phyloP scores from a whole-genome alignment of 2,329 filamentous ascomycete genomes.

The Aspergillus novoparasiticus region DNA sequence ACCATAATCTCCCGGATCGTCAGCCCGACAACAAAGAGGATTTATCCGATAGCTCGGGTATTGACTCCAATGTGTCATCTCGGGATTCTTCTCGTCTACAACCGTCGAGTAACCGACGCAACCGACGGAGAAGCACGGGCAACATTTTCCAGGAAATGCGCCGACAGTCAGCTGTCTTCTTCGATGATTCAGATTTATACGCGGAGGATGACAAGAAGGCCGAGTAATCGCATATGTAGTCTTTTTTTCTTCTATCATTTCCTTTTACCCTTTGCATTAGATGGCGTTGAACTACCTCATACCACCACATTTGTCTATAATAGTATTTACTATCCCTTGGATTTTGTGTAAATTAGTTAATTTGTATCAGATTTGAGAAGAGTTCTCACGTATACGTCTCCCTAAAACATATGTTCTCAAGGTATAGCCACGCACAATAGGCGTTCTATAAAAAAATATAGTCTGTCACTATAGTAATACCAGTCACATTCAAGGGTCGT shows the following conservation, averaged over 20 bases:
- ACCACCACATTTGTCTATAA: background rate
- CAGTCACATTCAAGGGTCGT: too few relatives aligned
- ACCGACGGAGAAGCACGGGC: slow-evolving; percentile 30
- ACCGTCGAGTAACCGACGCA: slow-evolving; percentile 20
- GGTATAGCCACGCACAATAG: background rate
- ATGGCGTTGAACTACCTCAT: background rate
- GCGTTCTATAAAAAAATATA: background rate
- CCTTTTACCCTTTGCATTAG: background rate
- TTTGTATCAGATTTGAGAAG: background rate
- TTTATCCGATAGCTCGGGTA: slow-evolving; percentile 25
- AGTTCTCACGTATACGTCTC: background rate
- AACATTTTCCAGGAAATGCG: slow-evolving; percentile 48
- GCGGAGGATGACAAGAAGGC: slow-evolving; percentile 27
- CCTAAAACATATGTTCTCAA: background rate
- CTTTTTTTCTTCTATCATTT: background rate
- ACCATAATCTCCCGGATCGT: slow-evolving; percentile 32
- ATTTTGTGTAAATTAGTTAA: background rate
- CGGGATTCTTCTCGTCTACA: slow-evolving; percentile 25
- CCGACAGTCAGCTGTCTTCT: slow-evolving; percentile 51
- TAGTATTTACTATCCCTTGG: background rate
- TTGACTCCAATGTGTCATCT: slow-evolving; percentile 19
- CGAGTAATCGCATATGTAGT: background rate
- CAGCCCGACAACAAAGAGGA: slow-evolving; percentile 14
- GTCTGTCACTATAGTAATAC: too few relatives aligned
- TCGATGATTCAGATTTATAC: slow-evolving; percentile 44